These are phyloP conservation scores for Fusarium phyllophilum DNA, from an alignment of 2,329 filamentous ascomycete species.

Conservation along the genomic window DNA sequence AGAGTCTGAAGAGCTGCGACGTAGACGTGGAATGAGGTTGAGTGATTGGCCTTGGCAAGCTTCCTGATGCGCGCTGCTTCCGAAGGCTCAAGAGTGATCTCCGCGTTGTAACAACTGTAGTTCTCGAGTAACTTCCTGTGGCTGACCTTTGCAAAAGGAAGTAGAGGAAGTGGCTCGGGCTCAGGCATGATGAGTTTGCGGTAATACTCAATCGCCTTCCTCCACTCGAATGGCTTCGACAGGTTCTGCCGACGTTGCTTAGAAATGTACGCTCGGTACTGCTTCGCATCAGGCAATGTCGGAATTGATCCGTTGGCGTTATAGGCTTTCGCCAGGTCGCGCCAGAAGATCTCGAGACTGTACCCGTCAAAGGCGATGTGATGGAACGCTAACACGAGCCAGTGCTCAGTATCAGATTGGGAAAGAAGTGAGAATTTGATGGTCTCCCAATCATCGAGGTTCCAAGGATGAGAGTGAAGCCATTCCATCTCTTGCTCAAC, in stretches of 20 bases:
- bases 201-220: constrained; percentile 1
- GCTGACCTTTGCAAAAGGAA: not conserved
- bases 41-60: not conserved
- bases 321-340: constrained; percentile 2
- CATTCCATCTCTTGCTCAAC: not conserved
- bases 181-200: constrained; percentile 1
- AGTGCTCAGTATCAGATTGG: not conserved
- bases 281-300: not conserved
- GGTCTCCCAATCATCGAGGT: not conserved
- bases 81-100: not conserved
- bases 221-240: constrained; percentile 1
- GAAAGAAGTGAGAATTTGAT: not conserved
- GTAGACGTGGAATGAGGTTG: constrained; percentile 10
- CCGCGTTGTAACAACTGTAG: not conserved
- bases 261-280: not conserved
- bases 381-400: not conserved
- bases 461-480: not conserved
- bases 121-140: constrained; percentile 4
- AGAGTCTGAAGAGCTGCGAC: constrained; percentile 1
- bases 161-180: not conserved
- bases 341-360: constrained; percentile 4
- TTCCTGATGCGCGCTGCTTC: not conserved
- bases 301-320: not conserved
- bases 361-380: constrained; percentile 2
- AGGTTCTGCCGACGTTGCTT: not conserved